A percentile compares a stretch with the other conserved stretches of the same genome.
These are phyloP conservation scores for Lodderomyces jiufengensis DNA, from an alignment of 1,139 yeast species.

Conservation along the genomic window DNA sequence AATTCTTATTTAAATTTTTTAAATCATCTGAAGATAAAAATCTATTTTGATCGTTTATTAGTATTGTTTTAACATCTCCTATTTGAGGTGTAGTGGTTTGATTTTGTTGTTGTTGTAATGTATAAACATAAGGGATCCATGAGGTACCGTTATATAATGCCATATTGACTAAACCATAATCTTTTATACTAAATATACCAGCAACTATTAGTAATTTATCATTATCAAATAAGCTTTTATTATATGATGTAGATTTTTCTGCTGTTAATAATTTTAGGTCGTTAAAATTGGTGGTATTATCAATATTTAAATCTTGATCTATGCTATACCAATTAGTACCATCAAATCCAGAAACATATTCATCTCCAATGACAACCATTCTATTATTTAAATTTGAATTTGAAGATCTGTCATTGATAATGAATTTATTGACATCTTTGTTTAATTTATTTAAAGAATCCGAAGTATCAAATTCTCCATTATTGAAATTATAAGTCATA, in stretches of 20 bases:
- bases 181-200: slow-evolving; percentile 53
- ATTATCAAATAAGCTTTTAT: slow-evolving; percentile 34
- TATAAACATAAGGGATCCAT: slow-evolving; percentile 69
- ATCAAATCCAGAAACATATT: slow-evolving; percentile 48
- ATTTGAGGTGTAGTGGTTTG: slow-evolving; percentile 15
- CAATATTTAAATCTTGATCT: slow-evolving; percentile 30
- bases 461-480: slow-evolving; percentile 22
- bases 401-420: slow-evolving; percentile 45
- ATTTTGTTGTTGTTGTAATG: slow-evolving; percentile 10
- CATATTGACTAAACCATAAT: slow-evolving; percentile 60
- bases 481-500: slow-evolving; percentile 50
- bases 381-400: slow-evolving; percentile 43
- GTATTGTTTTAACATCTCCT: slow-evolving; percentile 32
- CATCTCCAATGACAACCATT: slow-evolving; percentile 53
- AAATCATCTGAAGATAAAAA: slow-evolving; percentile 39
- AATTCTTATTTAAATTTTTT: slow-evolving; percentile 15
- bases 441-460: slow-evolving; percentile 23
- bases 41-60: slow-evolving; percentile 35
- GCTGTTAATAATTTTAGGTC: slow-evolving; percentile 42
- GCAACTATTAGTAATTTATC: slow-evolving; percentile 53
- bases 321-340: slow-evolving; percentile 45
- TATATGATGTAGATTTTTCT: slow-evolving; percentile 26
- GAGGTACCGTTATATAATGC: slow-evolving; percentile 65
- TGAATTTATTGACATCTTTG: slow-evolving; percentile 44
- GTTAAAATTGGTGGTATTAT: slow-evolving; percentile 26